These are phyloP conservation scores for Sugiyamaella xylanicola DNA, from an alignment of 1,139 yeast species.

Conservation along the genomic window DNA sequence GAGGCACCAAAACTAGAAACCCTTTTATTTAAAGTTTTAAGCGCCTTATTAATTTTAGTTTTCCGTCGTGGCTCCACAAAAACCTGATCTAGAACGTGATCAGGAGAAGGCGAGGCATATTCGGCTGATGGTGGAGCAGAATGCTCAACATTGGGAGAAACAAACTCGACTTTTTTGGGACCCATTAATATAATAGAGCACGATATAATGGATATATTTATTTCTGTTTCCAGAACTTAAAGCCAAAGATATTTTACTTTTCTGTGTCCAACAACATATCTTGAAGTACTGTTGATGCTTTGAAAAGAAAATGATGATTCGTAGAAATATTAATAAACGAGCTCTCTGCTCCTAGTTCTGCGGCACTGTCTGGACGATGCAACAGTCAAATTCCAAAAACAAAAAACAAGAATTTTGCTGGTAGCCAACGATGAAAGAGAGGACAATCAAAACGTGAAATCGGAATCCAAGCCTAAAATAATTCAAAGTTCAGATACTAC, in stretches of 20 bases:
- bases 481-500: background rate
- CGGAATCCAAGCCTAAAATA: background rate
- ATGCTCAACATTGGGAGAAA: constrained; percentile 5
- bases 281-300: no score
- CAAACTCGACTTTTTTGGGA: constrained; percentile 16
- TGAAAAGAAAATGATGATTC: no score
- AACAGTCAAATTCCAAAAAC: no score
- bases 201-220: background rate
- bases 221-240: background rate
- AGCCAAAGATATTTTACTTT: no score
- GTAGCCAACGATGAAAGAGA: no score
- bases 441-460: no score
- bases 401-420: no score
- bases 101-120: constrained; percentile 1
- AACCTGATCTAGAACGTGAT: constrained; percentile 21
- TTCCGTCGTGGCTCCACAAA: constrained; percentile 31
- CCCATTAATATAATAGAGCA: constrained; percentile 1
- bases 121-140: background rate
- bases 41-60: constrained; percentile 31
- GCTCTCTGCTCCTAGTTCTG: no score
- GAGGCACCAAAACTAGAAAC: constrained; percentile 30
- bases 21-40: constrained; percentile 32
- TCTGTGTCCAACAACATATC: no score
- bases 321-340: no score
- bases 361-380: no score